Evolutionary conservation across 2,329 filamentous ascomycete genomes (phyloP).

Genomic region (Neodidymelliopsis sp.): DNA sequence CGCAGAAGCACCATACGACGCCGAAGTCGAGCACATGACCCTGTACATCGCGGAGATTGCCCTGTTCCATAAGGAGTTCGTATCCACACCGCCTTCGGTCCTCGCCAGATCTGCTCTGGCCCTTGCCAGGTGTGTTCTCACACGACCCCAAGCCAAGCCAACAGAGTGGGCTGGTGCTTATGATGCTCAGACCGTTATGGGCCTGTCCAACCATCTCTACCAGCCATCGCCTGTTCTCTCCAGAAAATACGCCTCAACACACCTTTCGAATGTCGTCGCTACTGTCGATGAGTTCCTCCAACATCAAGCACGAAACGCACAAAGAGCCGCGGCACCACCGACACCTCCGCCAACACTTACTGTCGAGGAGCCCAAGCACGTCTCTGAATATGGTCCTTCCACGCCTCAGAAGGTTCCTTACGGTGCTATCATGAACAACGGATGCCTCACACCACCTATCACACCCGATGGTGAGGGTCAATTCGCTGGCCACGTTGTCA

Average conservation of each 20-base stretch:
- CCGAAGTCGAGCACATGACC: constrained; percentile 92
- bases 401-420: constrained; percentile 81
- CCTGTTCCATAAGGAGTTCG: constrained; percentile 95
- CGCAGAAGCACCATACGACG: constrained; percentile 75
- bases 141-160: constrained; percentile 76
- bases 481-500: constrained; percentile 41
- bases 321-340: constrained; percentile 54
- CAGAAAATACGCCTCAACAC: constrained; percentile 72
- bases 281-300: constrained; percentile 72
- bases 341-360: constrained; percentile 67
- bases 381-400: constrained; percentile 66
- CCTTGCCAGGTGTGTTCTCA: constrained; percentile 84
- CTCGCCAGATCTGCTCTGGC: constrained; percentile 89
- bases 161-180: constrained; percentile 77
- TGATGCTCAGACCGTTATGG: constrained; percentile 71
- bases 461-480: constrained; percentile 70
- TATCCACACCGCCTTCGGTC: constrained; percentile 87
- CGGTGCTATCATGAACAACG: constrained; percentile 69
- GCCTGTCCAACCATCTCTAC: constrained; percentile 70
- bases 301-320: constrained; percentile 61
- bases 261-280: constrained; percentile 70
- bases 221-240: constrained; percentile 72
- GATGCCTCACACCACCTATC: constrained; percentile 85
- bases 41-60: constrained; percentile 94
- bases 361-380: constrained; percentile 57